Evolutionary conservation across 192 early-diverging fungal genomes (phyloP), one percentile per base, ranked within the genome.

Genomic region (Backusella tuberculispora): DNA sequence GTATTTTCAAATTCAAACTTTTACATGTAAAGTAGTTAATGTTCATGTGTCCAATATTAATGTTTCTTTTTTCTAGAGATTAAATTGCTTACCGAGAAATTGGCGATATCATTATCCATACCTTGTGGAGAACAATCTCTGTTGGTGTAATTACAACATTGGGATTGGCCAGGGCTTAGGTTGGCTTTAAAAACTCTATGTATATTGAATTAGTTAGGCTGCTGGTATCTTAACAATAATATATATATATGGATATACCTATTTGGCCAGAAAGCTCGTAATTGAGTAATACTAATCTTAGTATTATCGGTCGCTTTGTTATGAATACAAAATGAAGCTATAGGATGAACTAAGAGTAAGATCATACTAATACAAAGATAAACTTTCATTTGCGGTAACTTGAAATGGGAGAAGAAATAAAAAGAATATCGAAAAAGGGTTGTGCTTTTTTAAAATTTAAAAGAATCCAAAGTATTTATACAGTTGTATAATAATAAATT

Each of bases 91-190:
- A 70, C 68, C 15, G 10, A 8, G 46, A 70, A 70, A 34, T 19
- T 47, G 6, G 24, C 24, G 1, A 29, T 14, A 26, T 13, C n/a
- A 1, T 6, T 26, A 15, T 9, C 8, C 0, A 46, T 24, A 29
- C 68, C 68, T 29, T 24, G 12, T 6, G 29, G 21, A 70, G 42
- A 46, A 29, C 68, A 70, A 43, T 70, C 68, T 45, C 43, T 70
- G 45, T 70, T 47, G 14, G 21, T 70, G 10, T 70, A 70, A 34
- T 70, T 21, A 1, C 68, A 70, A 13, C 68, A 70, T 41, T 26
- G 19, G 12, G 14, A 10, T 24, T 70, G 43, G 21, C 24, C 24
- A 3, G 53, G 21, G 7, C 5, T 12, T 24, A 56, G 8, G 4
- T 3, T 12, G 19, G 0, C 53, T 3, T n/a, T 24, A 10, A 56